Base-by-base conservation (phyloP, 306 rosid genomes). In the Vicia sativa region DNA sequence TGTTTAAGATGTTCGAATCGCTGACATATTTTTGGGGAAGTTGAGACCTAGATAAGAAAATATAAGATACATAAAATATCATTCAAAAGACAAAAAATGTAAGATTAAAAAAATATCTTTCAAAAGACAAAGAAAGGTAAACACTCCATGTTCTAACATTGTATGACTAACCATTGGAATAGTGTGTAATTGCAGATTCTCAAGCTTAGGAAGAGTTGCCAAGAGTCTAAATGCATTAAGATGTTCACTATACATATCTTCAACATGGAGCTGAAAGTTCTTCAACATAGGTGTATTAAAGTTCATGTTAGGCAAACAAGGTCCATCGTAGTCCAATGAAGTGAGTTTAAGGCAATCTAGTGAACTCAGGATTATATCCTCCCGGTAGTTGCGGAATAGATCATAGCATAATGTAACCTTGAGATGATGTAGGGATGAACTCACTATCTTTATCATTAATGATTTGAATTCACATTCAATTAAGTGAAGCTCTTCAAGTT, bases 401-500 rank as follows among this genome's bases (percentile, higher is more conserved):
- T n/a, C n/a, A n/a, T n/a, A n/a, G n/a, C n/a, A n/a, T n/a, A n/a
- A n/a, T 6, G 0, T 0, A 48, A 66, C 12, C 31, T 11, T 6
- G 8, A 66, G 16, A 48, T 48, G 12, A 14, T 7, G 7, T 66
- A 66, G 31, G 14, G 71, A 66, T 48, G 71, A 50, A 50, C 72
- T 67, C 11, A 3, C 21, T 49, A 67, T 35, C 28, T 6, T 50
- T 0, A 15, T 15, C 13, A 1, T 18, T 18, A 48, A 11, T 49
- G 55, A 9, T 16, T 49, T 4, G 11, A 49, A 8, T 6, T 2
- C 2, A 18, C 55, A 49, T 4, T 0, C 0, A 16, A 0, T 0
- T 49, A 49, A 49, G 6, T 3, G 19, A 49, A 49, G 6, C 55
- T 49, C 12, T 49, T 49, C 26, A 18, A 49, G 55, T 0, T 7